Evolutionary conservation across 352 stramenopile genomes (phyloP), one percentile per base, ranked within the genome.

Genomic region (Phytophthora rubi): DNA sequence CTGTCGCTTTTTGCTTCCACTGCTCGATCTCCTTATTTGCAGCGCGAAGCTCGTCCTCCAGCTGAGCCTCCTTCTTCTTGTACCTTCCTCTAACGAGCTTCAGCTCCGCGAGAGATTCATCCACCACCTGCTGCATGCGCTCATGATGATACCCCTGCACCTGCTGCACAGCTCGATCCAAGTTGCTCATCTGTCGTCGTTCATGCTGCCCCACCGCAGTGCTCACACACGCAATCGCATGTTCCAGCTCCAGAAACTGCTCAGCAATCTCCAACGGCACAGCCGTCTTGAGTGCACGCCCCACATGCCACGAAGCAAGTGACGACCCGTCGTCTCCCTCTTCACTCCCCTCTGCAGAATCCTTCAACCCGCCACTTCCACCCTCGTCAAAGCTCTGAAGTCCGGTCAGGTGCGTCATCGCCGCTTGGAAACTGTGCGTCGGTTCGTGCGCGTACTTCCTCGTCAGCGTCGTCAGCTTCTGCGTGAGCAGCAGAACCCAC

Each of bases 131-230:
- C 53, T 86, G 80, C 28, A 91, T 76, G 9, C 74, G 80, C 8
- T 86, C 76, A 28, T 90, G 75, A 48, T 91, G 83, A 48, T 83
- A 73, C 13, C 65, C 67, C 62, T 89, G 81, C 33, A 91, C 68
- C 60, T 90, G 75, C n/a, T 73, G 53, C 15, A 89, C 62, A 7
- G 81, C 76, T 30, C 66, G 60, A 53, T 90, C 81, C 53, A 86
- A 89, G 37, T 77, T 77, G 10, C 62, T 57, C 39, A 84, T 70
- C 52, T 85, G 79, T 6, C 73, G 64, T 5, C 54, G 68, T 28
- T 75, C 75, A 26, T 84, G 74, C 26, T 66, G 39, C 23, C 80
- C 62, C 2, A 85, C 73, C 0, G 76, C 74, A 7, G 52, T 49
- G 18, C 59, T 75, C 8, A 89, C 54, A 15, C 65, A 60, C 3